Evolutionary conservation across 495 filamentous ascomycete genomes (phyloP).

Genomic region (Parathielavia appendiculata): DNA sequence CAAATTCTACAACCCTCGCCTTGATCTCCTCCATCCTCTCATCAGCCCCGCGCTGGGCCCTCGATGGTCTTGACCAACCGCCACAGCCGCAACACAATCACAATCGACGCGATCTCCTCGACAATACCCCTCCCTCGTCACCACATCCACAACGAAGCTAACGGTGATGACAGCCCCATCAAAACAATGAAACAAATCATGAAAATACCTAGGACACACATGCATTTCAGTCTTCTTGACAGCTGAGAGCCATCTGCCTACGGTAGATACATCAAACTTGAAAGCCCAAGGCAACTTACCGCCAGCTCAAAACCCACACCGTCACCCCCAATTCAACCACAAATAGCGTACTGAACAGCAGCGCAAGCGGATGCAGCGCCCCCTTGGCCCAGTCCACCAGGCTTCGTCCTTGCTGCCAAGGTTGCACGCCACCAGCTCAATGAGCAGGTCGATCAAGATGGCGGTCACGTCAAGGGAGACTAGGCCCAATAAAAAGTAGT

Average conservation of each 20-base stretch:
- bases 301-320: too few relatives aligned
- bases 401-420: background rate
- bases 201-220: too few relatives aligned
- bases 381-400: background rate
- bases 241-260: too few relatives aligned
- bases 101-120: too few relatives aligned
- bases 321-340: background rate
- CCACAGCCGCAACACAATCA: background rate
- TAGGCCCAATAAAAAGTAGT: too few relatives aligned
- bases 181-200: too few relatives aligned
- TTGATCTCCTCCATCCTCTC: slow-evolving; percentile 40
- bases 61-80: background rate
- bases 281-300: too few relatives aligned
- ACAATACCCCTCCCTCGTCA: too few relatives aligned
- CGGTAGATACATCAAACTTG: too few relatives aligned
- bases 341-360: background rate
- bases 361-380: background rate
- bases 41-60: slow-evolving; percentile 43
- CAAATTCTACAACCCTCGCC: slow-evolving; percentile 13
- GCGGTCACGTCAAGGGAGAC: background rate
- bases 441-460: background rate
- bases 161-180: too few relatives aligned
- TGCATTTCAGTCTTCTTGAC: too few relatives aligned
- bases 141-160: too few relatives aligned
- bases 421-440: background rate